A percentile compares a stretch with the other conserved stretches of the same genome.
Evolutionary conservation across 2,329 filamentous ascomycete genomes (phyloP).

Genomic region (Nemania sp.): DNA sequence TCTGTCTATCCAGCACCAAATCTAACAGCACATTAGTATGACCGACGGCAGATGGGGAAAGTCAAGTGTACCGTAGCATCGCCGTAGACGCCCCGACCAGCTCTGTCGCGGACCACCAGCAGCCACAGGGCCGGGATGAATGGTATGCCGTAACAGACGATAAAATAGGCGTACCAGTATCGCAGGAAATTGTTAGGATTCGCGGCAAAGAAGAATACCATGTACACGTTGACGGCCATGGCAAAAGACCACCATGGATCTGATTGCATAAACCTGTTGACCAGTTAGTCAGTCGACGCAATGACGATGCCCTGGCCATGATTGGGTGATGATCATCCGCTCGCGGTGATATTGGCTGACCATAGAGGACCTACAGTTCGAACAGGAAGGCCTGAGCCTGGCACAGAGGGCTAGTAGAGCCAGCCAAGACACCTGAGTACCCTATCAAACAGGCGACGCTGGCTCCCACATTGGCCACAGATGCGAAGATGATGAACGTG

Average conservation of each 20-base stretch:
- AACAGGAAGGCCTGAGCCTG: conserved; percentile 64
- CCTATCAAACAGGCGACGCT: conserved; percentile 73
- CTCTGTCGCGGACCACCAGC: conserved; percentile 56
- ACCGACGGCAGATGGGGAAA: neutral
- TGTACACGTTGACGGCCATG: conserved; percentile 82
- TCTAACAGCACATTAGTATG: conserved; percentile 43
- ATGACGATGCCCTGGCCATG: neutral
- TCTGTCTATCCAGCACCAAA: conserved; percentile 66
- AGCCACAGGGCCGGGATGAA: conserved; percentile 69
- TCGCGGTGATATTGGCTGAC: neutral
- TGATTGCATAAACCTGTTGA: conserved; percentile 72
- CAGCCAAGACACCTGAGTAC: conserved; percentile 62
- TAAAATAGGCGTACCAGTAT: conserved; percentile 70
- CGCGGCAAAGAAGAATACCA: conserved; percentile 66
- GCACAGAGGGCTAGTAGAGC: conserved; percentile 61
- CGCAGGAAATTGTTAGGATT: conserved; percentile 70
- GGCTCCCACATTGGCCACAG: conserved; percentile 62
- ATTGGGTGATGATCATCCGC: neutral
- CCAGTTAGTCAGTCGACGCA: conserved; percentile 22
- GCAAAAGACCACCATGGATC: conserved; percentile 79
- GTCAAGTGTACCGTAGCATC: conserved; percentile 56
- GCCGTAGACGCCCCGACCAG: conserved; percentile 54
- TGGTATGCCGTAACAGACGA: conserved; percentile 73
- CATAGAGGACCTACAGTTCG: conserved; percentile 61
- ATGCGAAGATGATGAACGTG: conserved; percentile 65